Evolutionary conservation across 2,329 filamentous ascomycete genomes (phyloP), one percentile per base, ranked within the genome.

Genomic region (Alternaria sp.): DNA sequence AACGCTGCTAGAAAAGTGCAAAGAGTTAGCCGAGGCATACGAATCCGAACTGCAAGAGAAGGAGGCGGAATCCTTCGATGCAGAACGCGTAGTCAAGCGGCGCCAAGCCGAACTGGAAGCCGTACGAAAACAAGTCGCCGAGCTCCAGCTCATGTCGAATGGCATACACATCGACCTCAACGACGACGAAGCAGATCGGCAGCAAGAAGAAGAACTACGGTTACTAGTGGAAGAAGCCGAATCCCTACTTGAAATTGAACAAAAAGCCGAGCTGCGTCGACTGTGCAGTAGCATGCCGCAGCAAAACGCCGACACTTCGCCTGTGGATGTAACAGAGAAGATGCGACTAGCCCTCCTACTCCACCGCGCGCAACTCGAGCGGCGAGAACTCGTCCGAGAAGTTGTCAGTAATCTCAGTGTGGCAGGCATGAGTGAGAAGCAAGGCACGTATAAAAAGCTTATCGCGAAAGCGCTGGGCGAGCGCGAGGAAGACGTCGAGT

Each of bases 21-120:
- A 81, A 61, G 73, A 79, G 54, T 73, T 85, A 21, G 82, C 83
- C 5, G 67, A 72, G 19, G 80, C 81, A 59, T 93, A 93, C 73
- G 92, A 96, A 62, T 87, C 90, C 26, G 91, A 95, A 75, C 87
- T 92, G 71, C 85, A 87, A 56, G 91, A 93, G 67, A 93, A 92
- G 74, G 88, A 93, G 56, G 77, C 77, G 4, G 84, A 85, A 63
- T 73, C 80, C 0, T 72, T 77, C 10, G 84, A 85, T 63, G 82
- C 83, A 2, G 81, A 83, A 58, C 80, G 83, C 4, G 81, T 85
- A 1, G 79, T 82, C 21, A 79, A 79, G 63, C 90, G 90, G 68
- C 89, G 91, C 0, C 87, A 91, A 66, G 84, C 86, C 30, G 92
- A 95, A 74, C 83, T 93, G 5, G 85, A 87, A 47, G 81, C 83